These are phyloP conservation scores for Ceratocystiopsis minuta DNA, from an alignment of 2,329 filamentous ascomycete species.

Conservation along the genomic window DNA sequence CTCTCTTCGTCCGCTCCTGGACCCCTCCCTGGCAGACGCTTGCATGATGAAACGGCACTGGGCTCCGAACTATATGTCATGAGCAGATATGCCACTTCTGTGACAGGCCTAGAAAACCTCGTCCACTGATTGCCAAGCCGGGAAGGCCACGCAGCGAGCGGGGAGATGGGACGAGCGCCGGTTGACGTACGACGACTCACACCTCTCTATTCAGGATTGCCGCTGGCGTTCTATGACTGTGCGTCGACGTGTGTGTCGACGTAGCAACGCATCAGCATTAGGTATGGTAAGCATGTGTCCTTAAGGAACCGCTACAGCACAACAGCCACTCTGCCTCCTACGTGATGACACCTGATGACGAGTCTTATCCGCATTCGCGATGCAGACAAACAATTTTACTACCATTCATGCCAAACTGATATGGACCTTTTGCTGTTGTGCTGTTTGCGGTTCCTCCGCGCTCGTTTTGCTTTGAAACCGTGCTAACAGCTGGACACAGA, in stretches of 20 bases:
- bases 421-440: not conserved
- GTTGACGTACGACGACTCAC: too few relatives aligned
- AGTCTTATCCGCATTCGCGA: constrained; percentile 58
- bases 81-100: constrained; percentile 79
- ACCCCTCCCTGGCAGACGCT: constrained; percentile 9
- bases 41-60: constrained; percentile 87
- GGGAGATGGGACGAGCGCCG: not conserved
- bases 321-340: constrained; percentile 7
- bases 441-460: constrained; percentile 7
- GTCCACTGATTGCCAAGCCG: constrained; percentile 56
- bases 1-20: not conserved
- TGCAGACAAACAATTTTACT: constrained; percentile 47
- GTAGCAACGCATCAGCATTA: too few relatives aligned
- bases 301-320: too few relatives aligned
- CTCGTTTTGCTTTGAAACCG: constrained; percentile 9
- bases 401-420: constrained; percentile 52
- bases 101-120: constrained; percentile 99
- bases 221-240: too few relatives aligned
- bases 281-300: too few relatives aligned
- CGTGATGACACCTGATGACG: constrained; percentile 51
- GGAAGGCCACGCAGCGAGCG: not conserved
- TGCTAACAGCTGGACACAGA: constrained; percentile 3
- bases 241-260: too few relatives aligned
- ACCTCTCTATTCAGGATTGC: too few relatives aligned
- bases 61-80: constrained; percentile 61